A percentile compares a stretch with the other conserved stretches of the same genome.
Conservation (phyloP, 768 basidiomycete species). For the Lactifluus pinguis region DNA sequence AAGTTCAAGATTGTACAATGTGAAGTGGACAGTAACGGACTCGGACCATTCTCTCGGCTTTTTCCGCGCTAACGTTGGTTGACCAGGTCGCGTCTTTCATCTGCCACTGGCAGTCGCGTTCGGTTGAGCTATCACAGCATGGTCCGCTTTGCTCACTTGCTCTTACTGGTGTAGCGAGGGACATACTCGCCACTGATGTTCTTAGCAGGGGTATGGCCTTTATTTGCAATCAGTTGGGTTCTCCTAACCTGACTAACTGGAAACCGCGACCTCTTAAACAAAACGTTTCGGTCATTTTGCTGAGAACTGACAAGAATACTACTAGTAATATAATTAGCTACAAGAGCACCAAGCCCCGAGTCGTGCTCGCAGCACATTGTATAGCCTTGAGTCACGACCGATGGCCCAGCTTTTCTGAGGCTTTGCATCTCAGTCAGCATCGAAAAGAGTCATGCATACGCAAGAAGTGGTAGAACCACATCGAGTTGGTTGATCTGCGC, state of each 20-base stretch:
- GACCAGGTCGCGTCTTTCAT: too few relatives aligned
- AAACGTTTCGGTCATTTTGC: background rate
- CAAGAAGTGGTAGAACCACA: slow-evolving; percentile 9
- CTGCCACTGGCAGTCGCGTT: too few relatives aligned
- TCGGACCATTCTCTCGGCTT: background rate
- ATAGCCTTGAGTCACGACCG: slow-evolving; percentile 1
- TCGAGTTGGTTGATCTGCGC: background rate
- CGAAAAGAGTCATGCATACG: slow-evolving; percentile 6
- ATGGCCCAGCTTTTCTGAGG: background rate
- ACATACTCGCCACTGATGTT: too few relatives aligned
- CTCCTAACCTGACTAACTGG: too few relatives aligned
- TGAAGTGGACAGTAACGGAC: background rate
- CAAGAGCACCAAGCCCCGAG: background rate
- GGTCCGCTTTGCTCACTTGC: too few relatives aligned
- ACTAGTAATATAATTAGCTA: background rate
- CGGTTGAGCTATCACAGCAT: too few relatives aligned
- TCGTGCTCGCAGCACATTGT: slow-evolving; percentile 5
- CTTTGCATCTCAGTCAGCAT: background rate
- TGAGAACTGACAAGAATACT: background rate
- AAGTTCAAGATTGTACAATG: background rate
- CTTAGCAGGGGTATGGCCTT: too few relatives aligned
- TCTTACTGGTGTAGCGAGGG: too few relatives aligned
- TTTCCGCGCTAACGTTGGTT: too few relatives aligned
- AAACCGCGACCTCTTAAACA: too few relatives aligned
- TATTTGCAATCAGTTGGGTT: too few relatives aligned